Evolutionary conservation across 2,329 filamentous ascomycete species (phyloP).

Genomic region (Pseudogymnoascus sp.): DNA sequence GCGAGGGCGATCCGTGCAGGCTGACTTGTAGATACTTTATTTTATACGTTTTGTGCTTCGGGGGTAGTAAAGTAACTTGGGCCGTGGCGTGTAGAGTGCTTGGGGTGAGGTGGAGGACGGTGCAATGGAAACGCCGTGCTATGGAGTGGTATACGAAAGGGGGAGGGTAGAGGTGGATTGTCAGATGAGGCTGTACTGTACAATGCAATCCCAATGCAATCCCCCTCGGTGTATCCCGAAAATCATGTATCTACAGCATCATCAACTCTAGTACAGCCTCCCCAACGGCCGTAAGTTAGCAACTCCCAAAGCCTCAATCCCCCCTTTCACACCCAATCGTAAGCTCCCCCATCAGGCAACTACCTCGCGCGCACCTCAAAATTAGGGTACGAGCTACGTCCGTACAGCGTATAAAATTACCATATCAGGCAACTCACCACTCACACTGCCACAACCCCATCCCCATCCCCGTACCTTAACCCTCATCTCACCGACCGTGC

Average conservation of each 20-base stretch:
- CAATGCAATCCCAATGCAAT: no score
- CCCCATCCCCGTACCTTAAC: neutral
- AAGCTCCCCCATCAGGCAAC: neutral
- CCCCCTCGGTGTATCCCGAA: neutral
- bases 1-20: neutral
- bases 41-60: neutral
- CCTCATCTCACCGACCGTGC: neutral
- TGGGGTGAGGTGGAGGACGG: no score
- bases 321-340: neutral
- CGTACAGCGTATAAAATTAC: neutral
- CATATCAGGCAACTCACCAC: neutral
- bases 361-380: neutral
- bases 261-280: neutral
- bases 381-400: neutral
- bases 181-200: neutral
- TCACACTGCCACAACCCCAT: neutral
- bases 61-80: no score
- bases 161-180: neutral
- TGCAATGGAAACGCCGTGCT: neutral
- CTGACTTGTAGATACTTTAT: no score
- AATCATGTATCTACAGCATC: neutral
- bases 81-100: no score
- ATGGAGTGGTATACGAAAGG: no score
- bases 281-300: neutral
- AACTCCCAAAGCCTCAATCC: neutral